Evolutionary conservation across 164 flowering plant species (phyloP), one percentile per base, ranked within the genome.

Genomic region (Annona squamosa): DNA sequence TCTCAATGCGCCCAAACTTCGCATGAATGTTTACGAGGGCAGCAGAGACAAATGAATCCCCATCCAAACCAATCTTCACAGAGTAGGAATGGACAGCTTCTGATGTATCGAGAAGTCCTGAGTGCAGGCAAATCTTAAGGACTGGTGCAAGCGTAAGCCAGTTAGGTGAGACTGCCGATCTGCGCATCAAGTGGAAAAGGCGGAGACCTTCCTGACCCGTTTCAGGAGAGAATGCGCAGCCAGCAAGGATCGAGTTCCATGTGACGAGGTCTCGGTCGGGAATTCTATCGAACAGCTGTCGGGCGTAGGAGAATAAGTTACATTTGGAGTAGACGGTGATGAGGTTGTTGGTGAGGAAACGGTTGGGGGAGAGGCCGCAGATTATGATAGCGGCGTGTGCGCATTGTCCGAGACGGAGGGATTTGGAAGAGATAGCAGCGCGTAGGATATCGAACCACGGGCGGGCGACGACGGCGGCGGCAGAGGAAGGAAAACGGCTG

Each of bases 211-310:
- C 85, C 42, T 62, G 43, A 18, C 77, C 19, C 16, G 17, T 6
- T 1, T 62, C 72, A n/a, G 72, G 46, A 9, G 73, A 69, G 1
- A 72, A 66, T 0, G 91, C 87, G 52, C 82, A 84, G 0, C 82
- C 88, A 0, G 87, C 78, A 17, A 88, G 75, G 65, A 88, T 80
- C 18, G 91, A 84, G 71, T 87, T 88, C 84, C 85, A 85, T 0
- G 90, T 74, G 17, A 88, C 78, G 44, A 85, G 75, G 73, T 86
- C 88, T 77, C 83, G 64, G 7, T 80, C 72, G 44, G 81, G 74
- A 68, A 63, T 79, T 74, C 66, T 70, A 63, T 84, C 87, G 73
- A 88, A 88, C 84, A 87, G 65, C 18, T 69, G 78, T 52, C 87
- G 87, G 1, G 90, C 88, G 57, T 68, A 75, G 0, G 52, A 13